Base-by-base conservation (phyloP, 345 rosid species). In the Eucalyptus fibrosa region DNA sequence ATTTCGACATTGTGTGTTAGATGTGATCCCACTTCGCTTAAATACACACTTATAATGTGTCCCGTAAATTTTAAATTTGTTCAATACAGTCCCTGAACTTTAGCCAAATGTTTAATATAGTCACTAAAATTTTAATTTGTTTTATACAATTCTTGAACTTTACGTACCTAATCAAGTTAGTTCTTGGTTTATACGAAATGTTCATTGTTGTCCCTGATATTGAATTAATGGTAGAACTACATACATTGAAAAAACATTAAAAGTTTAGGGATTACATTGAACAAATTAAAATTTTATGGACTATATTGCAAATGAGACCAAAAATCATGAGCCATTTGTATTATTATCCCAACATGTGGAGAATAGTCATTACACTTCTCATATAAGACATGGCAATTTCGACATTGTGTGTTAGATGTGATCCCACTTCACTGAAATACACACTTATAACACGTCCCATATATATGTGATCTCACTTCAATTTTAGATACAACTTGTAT, bases 41-140 rank as follows among this genome's bases (percentile, higher is more conserved):
- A 6, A 40, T 12, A 40, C 8, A 13, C 28, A 19, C 28, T 37
- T 37, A 19, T 37, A 37, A 77, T n/a, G n/a, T n/a, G n/a, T n/a
- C n/a, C n/a, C 2, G 6, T 59, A 12, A 45, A 45, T 45, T 45
- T 45, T 9, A 10, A 59, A 59, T 59, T 59, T 59, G 7, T 59
- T 59, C 15, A 59, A 12, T 26, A 0, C 15, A 14, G 0, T 26
- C 2, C 0, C 0, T 59, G 0, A 59, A 59, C 6, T 26, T 59
- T 26, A 59, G n/a, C 15, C 30, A 5, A 26, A 59, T 59, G 7
- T 28, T 26, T 2, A 59, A 59, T 59, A 3, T 59, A 0, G 1
- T 59, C 7, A 1, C 14, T 26, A 2, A 59, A 59, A 0, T 59
- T 59, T 59, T 26, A 26, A 59, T 59, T 26, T 59, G 65, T 59